Evolutionary conservation across 2,329 filamentous ascomycete species (phyloP), one percentile per base, ranked within the genome.

Genomic region (Helminthosporium solani): DNA sequence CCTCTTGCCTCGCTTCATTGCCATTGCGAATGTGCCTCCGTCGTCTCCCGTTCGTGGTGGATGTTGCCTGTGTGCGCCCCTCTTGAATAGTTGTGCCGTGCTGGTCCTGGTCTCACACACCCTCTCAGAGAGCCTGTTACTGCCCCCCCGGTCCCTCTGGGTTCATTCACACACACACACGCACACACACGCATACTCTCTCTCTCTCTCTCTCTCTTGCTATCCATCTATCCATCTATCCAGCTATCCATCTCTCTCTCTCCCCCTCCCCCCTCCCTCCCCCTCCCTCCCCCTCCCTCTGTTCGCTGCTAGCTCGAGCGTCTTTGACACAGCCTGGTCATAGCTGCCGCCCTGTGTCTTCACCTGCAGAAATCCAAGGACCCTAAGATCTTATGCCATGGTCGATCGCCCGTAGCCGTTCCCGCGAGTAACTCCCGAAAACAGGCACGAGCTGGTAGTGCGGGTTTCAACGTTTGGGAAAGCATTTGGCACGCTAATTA

Each of bases 401-500:
- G 56, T 61, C 57, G 56, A 66, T 68, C 60, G 59, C 47, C 54
- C 54, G 56, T 55, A 60, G 57, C 52, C 56, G 53, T 61, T 54
- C 60, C 60, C 59, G 59, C 59, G 60, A 57, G 52, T 56, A 57
- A 56, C 59, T 65, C 59, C 61, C 60, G 53, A 57, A 44, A 46
- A 52, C 47, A 53, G 38, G 53, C 57, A 52, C 58, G 45, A 60
- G 60, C 61, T 58, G 25, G 49, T 64, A 63, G 63, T 67, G 65
- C 60, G 60, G 59, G 60, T 57, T 64, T 58, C 56, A 61, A 64
- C 64, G 64, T 67, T 66, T 67, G 54, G 62, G 53, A 63, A 61
- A 47, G 55, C 53, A 50, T 50, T 56, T 56, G 49, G 56, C 59
- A 46, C 40, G 46, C 52, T 52, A n/a, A n/a, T n/a, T n/a, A 60